Base-by-base conservation (phyloP, 139 green algal species). In the Eudorina sp. region DNA sequence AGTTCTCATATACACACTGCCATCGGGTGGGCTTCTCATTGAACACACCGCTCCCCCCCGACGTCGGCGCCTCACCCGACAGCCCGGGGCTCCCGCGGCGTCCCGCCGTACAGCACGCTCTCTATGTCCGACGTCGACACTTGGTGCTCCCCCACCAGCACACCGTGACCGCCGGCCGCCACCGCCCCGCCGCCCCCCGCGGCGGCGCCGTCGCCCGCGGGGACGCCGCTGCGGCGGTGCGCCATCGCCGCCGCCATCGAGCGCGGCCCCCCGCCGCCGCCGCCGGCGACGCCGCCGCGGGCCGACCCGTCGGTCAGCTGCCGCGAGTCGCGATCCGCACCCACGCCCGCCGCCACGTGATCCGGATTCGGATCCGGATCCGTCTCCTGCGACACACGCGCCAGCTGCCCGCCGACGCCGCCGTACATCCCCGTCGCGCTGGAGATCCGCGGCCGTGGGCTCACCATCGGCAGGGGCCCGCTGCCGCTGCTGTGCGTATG, bases 341-440 rank as follows among this genome's bases (percentile, higher is more conserved):
- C n/a, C n/a, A n/a, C n/a, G n/a, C n/a, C n/a, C n/a, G n/a, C n/a
- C n/a, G n/a, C n/a, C n/a, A n/a, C n/a, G n/a, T n/a, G 11, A 7
- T 72, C 62, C 62, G 62, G 23, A 34, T 9, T 29, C 1, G 3
- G 16, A 72, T 72, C 62, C 31, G 27, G 62, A 72, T 72, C 62
- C 68, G 46, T 76, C 40, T 79, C 70, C 70, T 79, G 70, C 8
- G 70, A 79, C 11, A 79, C 70, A 9, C 70, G 70, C 43, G 34
- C 41, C 38, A 79, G 43, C 27, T 79, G 70, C 38, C 66, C 38
- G 1, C 3, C 38, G 11, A 25, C 7, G 31, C 34, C 66, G 36
- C 66, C 66, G 25, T 48, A 75, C 34, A 27, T 75, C 3, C 34
- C 66, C 25, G 66, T 75, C 21, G 31, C 66, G 31, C 34, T 75